Evolutionary conservation across 495 filamentous ascomycete genomes (phyloP).

Genomic region (Hypomontagnella submonticulosa): DNA sequence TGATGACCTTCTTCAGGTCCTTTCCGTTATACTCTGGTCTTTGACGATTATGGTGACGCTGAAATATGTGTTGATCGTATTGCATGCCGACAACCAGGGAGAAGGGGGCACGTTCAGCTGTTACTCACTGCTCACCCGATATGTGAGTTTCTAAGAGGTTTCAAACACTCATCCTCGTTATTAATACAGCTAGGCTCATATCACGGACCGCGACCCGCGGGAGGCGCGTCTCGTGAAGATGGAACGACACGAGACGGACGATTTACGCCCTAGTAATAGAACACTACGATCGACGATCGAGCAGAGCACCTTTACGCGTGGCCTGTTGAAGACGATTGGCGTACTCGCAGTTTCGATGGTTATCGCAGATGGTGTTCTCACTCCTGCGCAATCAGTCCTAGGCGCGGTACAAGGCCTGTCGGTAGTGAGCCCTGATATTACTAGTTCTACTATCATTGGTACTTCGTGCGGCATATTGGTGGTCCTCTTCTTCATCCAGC

Average conservation of each 20-base stretch:
- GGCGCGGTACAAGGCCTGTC: slow-evolving; percentile 76
- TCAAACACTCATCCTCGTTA: neutral
- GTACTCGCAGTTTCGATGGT: slow-evolving; percentile 78
- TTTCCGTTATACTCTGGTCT: slow-evolving; percentile 80
- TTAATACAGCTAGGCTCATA: slow-evolving; percentile 57
- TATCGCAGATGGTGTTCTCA: slow-evolving; percentile 74
- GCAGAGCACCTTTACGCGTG: slow-evolving; percentile 61
- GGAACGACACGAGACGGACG: slow-evolving; percentile 66
- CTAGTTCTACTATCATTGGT: slow-evolving; percentile 68
- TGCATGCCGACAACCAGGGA: slow-evolving; percentile 78
- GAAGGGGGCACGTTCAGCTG: slow-evolving; percentile 81
- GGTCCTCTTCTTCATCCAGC: slow-evolving; percentile 74
- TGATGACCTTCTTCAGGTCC: slow-evolving; percentile 72
- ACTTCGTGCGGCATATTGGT: slow-evolving; percentile 75
- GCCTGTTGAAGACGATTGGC: slow-evolving; percentile 71
- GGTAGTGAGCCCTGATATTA: slow-evolving; percentile 59
- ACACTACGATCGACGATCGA: slow-evolving; percentile 68
- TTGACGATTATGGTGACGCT: slow-evolving; percentile 77
- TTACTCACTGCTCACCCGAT: slow-evolving; percentile 76
- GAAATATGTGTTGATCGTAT: slow-evolving; percentile 77
- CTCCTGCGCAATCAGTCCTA: slow-evolving; percentile 75
- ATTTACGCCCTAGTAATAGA: slow-evolving; percentile 64
- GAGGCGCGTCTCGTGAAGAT: slow-evolving; percentile 63
- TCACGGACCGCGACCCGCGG: slow-evolving; percentile 66
- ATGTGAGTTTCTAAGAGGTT: slow-evolving; percentile 56